phyloP scores from a whole-genome alignment of 257 asterid genomes.

The Solanum clarkiae region DNA sequence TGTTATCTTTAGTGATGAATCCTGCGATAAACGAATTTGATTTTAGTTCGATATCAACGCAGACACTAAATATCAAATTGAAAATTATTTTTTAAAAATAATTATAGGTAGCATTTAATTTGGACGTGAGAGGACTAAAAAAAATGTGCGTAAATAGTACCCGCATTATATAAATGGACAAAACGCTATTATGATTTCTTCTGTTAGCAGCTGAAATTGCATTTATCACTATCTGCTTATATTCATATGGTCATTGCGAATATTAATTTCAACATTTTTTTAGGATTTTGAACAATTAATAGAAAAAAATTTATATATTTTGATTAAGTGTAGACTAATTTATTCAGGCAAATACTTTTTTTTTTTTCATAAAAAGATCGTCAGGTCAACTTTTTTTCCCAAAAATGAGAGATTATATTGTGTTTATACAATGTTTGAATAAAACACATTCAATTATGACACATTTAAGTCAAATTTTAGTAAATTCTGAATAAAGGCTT shows the following conservation, averaged over 20 bases:
- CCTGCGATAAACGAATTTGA: not conserved
- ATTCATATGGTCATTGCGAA: not conserved
- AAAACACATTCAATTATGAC: not conserved
- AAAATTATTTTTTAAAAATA: fast-evolving
- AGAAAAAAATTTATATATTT: not conserved
- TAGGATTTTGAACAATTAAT: not conserved
- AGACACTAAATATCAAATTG: no score
- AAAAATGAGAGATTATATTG: not conserved
- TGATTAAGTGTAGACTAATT: no score
- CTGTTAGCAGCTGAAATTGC: not conserved
- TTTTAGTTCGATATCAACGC: not conserved
- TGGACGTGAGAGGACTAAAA: not conserved
- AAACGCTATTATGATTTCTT: not conserved
- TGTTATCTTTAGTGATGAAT: not conserved
- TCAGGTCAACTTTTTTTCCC: not conserved
- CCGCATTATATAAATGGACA: not conserved
- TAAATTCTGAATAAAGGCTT: not conserved
- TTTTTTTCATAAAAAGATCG: not conserved
- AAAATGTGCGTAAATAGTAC: not conserved
- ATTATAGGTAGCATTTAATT: not conserved
- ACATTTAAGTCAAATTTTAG: not conserved
- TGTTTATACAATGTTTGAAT: no score
- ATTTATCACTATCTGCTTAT: not conserved
- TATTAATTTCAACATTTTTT: not conserved
- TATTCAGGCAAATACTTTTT: not conserved